These are phyloP conservation scores for Blastobotrys persicus DNA, from an alignment of 1,139 yeast species.

Conservation along the genomic window DNA sequence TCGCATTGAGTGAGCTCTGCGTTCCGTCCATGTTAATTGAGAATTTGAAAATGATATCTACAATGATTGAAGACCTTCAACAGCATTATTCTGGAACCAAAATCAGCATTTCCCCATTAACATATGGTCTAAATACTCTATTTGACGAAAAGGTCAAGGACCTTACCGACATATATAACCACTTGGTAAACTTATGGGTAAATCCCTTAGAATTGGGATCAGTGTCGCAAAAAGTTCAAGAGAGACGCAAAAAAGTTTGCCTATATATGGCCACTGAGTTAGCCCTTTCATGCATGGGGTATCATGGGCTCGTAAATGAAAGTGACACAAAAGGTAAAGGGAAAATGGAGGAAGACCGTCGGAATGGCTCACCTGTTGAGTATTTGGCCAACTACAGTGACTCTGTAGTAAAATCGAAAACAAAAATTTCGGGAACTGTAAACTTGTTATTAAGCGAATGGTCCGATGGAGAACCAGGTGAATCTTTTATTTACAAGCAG, in stretches of 20 bases:
- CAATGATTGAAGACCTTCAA: constrained; percentile 50
- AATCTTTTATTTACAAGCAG: not conserved
- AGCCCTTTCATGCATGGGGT: constrained; percentile 23
- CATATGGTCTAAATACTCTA: constrained; percentile 16
- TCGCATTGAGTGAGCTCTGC: constrained; percentile 20
- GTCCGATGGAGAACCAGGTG: constrained; percentile 3
- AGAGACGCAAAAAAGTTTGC: constrained; percentile 16
- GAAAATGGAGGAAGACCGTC: not conserved
- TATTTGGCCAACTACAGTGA: constrained; percentile 2
- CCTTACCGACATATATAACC: constrained; percentile 18
- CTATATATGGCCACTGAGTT: constrained; percentile 21
- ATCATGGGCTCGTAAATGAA: constrained; percentile 12
- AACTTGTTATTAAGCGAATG: not conserved
- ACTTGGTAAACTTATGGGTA: constrained; percentile 23
- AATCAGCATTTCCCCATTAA: constrained; percentile 26
- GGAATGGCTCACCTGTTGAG: not conserved
- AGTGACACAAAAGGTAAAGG: not conserved
- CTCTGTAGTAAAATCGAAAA: not conserved
- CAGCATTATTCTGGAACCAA: constrained; percentile 39
- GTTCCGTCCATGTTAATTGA: constrained; percentile 11
- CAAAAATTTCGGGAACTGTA: not conserved
- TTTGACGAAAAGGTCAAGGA: constrained; percentile 18
- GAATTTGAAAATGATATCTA: constrained; percentile 42
- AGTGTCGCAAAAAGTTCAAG: constrained; percentile 8
- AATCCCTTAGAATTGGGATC: constrained; percentile 17